These are phyloP conservation scores for Jackrogersella multiformis DNA, from an alignment of 495 filamentous ascomycete species.

Conservation along the genomic window DNA sequence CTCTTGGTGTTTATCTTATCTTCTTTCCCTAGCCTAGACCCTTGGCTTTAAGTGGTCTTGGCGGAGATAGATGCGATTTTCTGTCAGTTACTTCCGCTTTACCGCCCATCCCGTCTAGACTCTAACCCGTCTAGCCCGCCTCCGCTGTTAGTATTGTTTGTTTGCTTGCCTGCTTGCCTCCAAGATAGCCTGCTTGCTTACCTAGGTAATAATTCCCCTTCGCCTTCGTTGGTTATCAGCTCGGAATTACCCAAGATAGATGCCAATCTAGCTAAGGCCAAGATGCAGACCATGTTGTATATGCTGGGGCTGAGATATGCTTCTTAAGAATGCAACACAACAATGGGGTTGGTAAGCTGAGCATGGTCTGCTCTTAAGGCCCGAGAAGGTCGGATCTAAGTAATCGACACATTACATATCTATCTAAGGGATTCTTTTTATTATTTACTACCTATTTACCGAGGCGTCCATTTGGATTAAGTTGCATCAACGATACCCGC, in stretches of 20 bases:
- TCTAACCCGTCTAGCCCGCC: constrained; percentile 1
- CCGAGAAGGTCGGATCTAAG: not conserved
- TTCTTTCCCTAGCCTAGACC: not conserved
- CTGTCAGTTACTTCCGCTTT: not conserved
- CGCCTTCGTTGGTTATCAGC: constrained; percentile 16
- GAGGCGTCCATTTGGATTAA: not conserved
- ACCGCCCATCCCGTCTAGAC: constrained; percentile 3
- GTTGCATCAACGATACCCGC: not conserved
- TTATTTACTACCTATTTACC: too few relatives aligned
- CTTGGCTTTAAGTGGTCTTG: constrained; percentile 12
- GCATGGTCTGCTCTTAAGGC: not conserved
- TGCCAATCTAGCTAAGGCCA: constrained; percentile 3
- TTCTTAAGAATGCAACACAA: not conserved
- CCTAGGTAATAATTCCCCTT: constrained; percentile 21
- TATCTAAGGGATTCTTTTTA: not conserved
- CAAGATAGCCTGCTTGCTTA: too few relatives aligned
- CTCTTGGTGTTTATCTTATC: constrained; percentile 28
- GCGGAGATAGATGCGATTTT: not conserved
- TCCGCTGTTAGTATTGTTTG: too few relatives aligned
- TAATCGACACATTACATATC: not conserved
- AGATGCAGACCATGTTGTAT: constrained; percentile 6
- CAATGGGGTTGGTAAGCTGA: not conserved
- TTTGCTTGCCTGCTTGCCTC: too few relatives aligned
- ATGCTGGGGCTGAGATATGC: not conserved
- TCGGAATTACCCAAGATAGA: not conserved